phyloP scores from a whole-genome alignment of 345 rosid genomes.

The Adansonia digitata region DNA sequence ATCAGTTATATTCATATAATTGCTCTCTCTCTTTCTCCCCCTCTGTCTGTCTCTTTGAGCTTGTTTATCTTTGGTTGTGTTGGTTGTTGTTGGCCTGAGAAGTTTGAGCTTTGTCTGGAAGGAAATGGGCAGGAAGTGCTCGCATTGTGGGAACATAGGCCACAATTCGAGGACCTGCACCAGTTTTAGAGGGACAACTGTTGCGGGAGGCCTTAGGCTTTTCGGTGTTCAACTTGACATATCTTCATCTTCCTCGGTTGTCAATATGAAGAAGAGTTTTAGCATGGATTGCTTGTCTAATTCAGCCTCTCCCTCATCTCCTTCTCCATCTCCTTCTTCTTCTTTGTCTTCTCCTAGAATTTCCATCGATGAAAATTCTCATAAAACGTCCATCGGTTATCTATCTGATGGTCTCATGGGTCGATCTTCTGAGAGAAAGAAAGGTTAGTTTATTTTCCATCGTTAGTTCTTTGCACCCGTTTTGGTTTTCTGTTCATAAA shows the following conservation, averaged over 20 bases:
- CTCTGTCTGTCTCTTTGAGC: constrained; percentile 6
- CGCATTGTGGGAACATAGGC: constrained; percentile 60
- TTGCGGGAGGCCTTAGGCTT: constrained; percentile 37
- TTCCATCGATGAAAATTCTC: constrained; percentile 27
- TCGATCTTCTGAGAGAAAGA: constrained; percentile 35
- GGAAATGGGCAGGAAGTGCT: constrained; percentile 68
- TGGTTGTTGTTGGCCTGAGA: constrained; percentile 12
- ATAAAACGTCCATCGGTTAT: constrained; percentile 31
- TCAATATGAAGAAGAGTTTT: constrained; percentile 40
- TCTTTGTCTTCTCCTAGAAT: constrained; percentile 30
- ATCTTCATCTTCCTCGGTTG: constrained; percentile 15
- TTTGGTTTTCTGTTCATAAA: too few relatives aligned
- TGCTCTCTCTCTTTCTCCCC: neutral
- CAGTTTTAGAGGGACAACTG: constrained; percentile 14
- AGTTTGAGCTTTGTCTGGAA: constrained; percentile 20
- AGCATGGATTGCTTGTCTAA: constrained; percentile 51
- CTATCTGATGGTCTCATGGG: constrained; percentile 39
- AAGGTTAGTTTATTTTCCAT: constrained; percentile 26
- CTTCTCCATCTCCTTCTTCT: constrained; percentile 12
- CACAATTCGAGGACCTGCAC: constrained; percentile 65
- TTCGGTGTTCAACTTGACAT: constrained; percentile 54
- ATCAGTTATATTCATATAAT: neutral
- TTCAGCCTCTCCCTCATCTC: constrained; percentile 20
- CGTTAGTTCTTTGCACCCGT: too few relatives aligned
- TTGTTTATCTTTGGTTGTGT: constrained; percentile 12